Percentiles rank a stretch among this genome's conserved stretches.
These are phyloP conservation scores for Beverwykella pulmonaria DNA, from an alignment of 495 filamentous ascomycete species.

Conservation along the genomic window DNA sequence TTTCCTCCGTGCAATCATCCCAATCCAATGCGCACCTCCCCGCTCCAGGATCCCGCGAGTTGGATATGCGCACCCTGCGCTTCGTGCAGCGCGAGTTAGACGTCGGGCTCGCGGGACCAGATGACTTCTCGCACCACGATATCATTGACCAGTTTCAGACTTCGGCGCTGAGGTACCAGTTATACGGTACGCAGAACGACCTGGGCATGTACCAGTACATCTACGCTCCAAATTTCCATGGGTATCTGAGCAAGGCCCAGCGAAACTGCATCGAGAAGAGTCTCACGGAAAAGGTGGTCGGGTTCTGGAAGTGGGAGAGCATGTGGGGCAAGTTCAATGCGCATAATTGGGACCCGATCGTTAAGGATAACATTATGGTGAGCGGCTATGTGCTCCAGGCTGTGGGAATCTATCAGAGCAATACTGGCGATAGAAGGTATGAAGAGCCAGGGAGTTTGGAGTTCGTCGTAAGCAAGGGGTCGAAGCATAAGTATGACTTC, in stretches of 20 bases:
- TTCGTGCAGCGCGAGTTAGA: conserved; percentile 20
- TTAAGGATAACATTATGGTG: conserved; percentile 35
- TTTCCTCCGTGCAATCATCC: conserved; percentile 1
- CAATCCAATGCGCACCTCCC: neutral
- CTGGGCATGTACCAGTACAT: conserved; percentile 24
- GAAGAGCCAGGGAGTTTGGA: conserved; percentile 18
- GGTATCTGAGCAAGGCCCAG: conserved; percentile 16
- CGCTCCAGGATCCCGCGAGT: conserved; percentile 20
- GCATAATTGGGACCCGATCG: conserved; percentile 15
- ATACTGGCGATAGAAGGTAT: conserved; percentile 26
- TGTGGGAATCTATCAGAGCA: conserved; percentile 20
- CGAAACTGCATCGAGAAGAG: conserved; percentile 27
- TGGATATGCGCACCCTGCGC: conserved; percentile 3
- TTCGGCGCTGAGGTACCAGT: conserved; percentile 23
- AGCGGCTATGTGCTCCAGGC: conserved; percentile 22
- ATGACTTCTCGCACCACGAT: conserved; percentile 24
- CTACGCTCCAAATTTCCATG: conserved; percentile 33
- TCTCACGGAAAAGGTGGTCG: conserved; percentile 16
- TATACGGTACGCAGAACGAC: conserved; percentile 22
- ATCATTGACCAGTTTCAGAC: conserved; percentile 35
- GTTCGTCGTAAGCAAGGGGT: conserved; percentile 17
- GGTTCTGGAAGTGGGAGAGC: conserved; percentile 34
- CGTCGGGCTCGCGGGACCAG: conserved; percentile 9
- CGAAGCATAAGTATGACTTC: conserved; percentile 15
- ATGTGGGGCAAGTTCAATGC: conserved; percentile 28